Conservation (phyloP, 371 early-diverging fungal species). For the Mucor lusitanicus region DNA sequence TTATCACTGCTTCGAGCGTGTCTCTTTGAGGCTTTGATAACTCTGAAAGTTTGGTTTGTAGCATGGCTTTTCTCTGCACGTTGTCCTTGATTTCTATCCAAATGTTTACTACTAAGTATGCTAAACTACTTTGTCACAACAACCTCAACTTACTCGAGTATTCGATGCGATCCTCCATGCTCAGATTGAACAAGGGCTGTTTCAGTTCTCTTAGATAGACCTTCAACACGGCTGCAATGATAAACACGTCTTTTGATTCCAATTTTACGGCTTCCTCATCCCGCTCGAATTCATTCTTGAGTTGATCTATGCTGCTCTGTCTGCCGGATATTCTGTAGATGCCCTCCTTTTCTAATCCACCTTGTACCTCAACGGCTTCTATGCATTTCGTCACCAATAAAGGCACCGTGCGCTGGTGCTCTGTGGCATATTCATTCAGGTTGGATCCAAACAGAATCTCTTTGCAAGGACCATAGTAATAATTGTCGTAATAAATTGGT, state of each 20-base stretch:
- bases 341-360: conserved; percentile 60
- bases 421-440: conserved; percentile 36
- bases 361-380: conserved; percentile 49
- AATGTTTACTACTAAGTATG: background rate
- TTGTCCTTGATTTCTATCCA: conserved; percentile 32
- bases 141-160: conserved; percentile 51
- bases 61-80: conserved; percentile 25
- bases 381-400: conserved; percentile 50
- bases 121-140: background rate
- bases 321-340: conserved; percentile 64
- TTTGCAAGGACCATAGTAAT: conserved; percentile 39
- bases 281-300: conserved; percentile 56
- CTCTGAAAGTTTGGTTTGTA: conserved; percentile 36
- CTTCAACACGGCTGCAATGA: conserved; percentile 65
- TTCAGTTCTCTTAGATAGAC: conserved; percentile 65
- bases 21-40: conserved; percentile 51
- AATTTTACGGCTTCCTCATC: conserved; percentile 54
- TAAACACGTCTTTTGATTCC: conserved; percentile 51
- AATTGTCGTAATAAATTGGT: conserved; percentile 53
- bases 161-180: conserved; percentile 53
- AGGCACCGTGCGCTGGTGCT: conserved; percentile 48
- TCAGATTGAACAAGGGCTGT: conserved; percentile 59
- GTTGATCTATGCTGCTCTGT: conserved; percentile 48
- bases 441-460: conserved; percentile 60
- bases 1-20: conserved; percentile 47